phyloP scores from a whole-genome alignment of 371 early-diverging fungal genomes.

The Circinella umbellata region DNA sequence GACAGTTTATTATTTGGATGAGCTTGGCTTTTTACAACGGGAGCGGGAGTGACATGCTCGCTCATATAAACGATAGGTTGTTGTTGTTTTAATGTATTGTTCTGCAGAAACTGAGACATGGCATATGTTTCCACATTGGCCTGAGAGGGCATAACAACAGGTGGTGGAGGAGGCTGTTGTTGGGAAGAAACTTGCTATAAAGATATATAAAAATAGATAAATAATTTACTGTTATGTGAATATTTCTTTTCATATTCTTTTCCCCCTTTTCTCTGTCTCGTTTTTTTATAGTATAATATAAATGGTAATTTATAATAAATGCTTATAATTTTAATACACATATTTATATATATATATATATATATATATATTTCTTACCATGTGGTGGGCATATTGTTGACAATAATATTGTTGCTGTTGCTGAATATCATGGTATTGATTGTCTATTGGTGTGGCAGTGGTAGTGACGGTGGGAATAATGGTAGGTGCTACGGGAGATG shows the following conservation, averaged over 20 bases:
- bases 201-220: not conserved
- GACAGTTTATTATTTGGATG: not conserved
- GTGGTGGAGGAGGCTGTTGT: conserved; percentile 1
- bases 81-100: not conserved
- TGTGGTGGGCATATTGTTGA: not conserved
- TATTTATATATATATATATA: no score
- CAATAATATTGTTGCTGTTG: not conserved
- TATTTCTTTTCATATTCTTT: no score
- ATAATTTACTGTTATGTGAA: not conserved
- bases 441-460: not conserved
- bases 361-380: no score
- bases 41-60: conserved; percentile 19
- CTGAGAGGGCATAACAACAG: not conserved
- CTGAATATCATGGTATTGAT: not conserved
- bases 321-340: no score
- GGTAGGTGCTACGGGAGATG: conserved; percentile 12
- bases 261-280: no score
- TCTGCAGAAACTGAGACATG: conserved; percentile 17
- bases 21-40: conserved; percentile 28
- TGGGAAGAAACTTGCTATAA: not conserved
- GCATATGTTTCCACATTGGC: not conserved
- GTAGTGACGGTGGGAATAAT: not conserved
- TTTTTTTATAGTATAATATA: no score
- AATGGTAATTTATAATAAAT: no score
- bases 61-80: not conserved